Evolutionary conservation across 148 eudicot genomes (phyloP), one percentile per base, ranked within the genome.

Genomic region (Dianthus caryophyllus): DNA sequence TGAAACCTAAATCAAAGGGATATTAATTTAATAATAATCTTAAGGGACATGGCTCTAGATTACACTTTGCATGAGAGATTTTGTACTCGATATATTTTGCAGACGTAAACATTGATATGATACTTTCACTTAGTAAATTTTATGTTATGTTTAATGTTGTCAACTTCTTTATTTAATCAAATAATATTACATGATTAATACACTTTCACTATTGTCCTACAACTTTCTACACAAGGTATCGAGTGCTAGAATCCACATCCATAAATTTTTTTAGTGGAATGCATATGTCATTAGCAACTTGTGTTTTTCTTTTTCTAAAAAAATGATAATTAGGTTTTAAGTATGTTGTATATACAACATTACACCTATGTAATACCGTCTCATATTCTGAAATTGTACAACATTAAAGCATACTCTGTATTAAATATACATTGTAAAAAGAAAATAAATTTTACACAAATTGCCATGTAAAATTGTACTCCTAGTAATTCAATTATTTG

Each of bases 221-320:
- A 61, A 61, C 26, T 61, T 61, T 61, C 47, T 61, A 2, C 2
- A 21, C 27, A 39, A 2, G 44, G 46, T 61, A 61, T 20, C n/a
- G 6, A 44, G 66, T 43, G 66, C 66, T 15, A 26, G 66, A 62
- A 62, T 62, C 51, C 66, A 62, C 51, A 62, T 62, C 66, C 26
- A 44, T 41, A 62, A 14, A 33, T 12, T 43, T 12, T 43, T 31
- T 62, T 0, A 62, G 66, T 62, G 66, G 66, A 62, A 62, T 5
- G 31, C 21, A 62, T 50, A 62, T 62, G 66, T 62, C 66, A 62
- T 62, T 62, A 41, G 51, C 66, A 62, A 62, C 66, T 61, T 62
- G 31, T 43, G 50, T 33, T 3, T 33, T 62, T 62, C n/a, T n/a
- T 62, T 48, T 51, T 62, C 31, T 17, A 61, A 61, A 38, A 0